Percentiles rank a stretch among this genome's conserved stretches.
These are phyloP conservation scores for Gaeumannomyces sp. DNA, from an alignment of 2,329 filamentous ascomycete genomes.

Conservation along the genomic window DNA sequence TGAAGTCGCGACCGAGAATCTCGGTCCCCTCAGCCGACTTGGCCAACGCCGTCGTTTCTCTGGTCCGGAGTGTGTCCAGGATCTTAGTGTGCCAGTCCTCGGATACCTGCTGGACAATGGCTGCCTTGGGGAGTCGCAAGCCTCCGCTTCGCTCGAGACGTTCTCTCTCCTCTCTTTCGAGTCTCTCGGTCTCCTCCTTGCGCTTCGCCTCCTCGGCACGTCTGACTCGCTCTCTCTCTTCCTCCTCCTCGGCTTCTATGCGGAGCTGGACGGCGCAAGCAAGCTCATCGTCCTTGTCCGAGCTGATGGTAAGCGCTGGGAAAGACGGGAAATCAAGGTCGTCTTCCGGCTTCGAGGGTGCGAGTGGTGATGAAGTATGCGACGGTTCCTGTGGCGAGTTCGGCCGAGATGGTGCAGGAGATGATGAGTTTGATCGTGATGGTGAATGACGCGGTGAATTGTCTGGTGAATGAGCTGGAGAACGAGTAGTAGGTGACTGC, in stretches of 20 bases:
- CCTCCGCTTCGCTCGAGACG: constrained; percentile 17
- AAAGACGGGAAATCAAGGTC: constrained; percentile 5
- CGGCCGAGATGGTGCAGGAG: background rate
- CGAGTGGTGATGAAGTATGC: background rate
- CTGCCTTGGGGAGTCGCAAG: constrained; percentile 20
- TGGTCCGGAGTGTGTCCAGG: constrained; percentile 27
- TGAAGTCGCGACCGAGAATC: constrained; percentile 54
- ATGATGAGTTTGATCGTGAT: background rate
- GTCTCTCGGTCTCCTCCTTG: constrained; percentile 2
- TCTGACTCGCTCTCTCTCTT: constrained; percentile 3
- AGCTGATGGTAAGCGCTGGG: constrained; percentile 11
- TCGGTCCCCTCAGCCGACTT: constrained; percentile 43
- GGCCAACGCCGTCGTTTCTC: constrained; percentile 31
- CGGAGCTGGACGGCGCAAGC: constrained; percentile 1
- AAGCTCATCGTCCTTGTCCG: constrained; percentile 11
- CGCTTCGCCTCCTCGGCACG: constrained; percentile 4
- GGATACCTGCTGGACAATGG: constrained; percentile 25
- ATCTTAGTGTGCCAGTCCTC: constrained; percentile 32
- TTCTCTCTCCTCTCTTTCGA: constrained; percentile 16
- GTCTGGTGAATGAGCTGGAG: too few species aligned
- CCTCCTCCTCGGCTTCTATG: constrained; percentile 1
- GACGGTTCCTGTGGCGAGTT: constrained; percentile 2
- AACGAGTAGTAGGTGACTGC: background rate
- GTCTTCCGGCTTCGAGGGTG: background rate
- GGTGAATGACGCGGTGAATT: background rate